Conservation (phyloP, 805 yeast species). For the Starmerella stigmatis region DNA sequence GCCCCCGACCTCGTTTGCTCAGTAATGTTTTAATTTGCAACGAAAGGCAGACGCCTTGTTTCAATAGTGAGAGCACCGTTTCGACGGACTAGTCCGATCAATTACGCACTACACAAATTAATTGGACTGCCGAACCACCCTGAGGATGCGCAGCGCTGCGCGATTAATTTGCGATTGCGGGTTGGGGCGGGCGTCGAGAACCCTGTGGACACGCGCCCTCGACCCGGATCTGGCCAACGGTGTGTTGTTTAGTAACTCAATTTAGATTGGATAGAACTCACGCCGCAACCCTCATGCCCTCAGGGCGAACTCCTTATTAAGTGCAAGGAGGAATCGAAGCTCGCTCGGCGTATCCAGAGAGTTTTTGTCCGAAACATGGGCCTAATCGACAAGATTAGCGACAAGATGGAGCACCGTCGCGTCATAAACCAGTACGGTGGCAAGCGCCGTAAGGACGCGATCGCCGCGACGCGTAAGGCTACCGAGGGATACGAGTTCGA, state of each 20-base stretch:
- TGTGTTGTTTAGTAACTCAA: conserved; percentile 7
- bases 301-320: conserved; percentile 5
- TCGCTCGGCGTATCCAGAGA: not conserved
- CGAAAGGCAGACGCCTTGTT: too few species aligned
- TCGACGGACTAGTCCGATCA: too few species aligned
- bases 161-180: not conserved
- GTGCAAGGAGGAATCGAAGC: not conserved
- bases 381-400: conserved; percentile 20
- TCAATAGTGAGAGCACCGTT: too few species aligned
- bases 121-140: too few species aligned
- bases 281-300: conserved; percentile 4
- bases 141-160: too few species aligned
- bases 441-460: conserved; percentile 24
- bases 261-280: not conserved
- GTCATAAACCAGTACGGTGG: conserved; percentile 25
- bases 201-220: not conserved
- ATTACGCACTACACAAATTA: too few species aligned
- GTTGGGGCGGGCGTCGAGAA: not conserved
- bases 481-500: conserved; percentile 27
- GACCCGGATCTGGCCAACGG: not conserved
- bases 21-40: too few species aligned
- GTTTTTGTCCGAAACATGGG: conserved; percentile 10
- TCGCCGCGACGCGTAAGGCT: conserved; percentile 22
- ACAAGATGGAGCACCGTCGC: conserved; percentile 25
- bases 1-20: too few species aligned